These are phyloP conservation scores for Collariella sp. DNA, from an alignment of 495 filamentous ascomycete genomes.

Conservation along the genomic window DNA sequence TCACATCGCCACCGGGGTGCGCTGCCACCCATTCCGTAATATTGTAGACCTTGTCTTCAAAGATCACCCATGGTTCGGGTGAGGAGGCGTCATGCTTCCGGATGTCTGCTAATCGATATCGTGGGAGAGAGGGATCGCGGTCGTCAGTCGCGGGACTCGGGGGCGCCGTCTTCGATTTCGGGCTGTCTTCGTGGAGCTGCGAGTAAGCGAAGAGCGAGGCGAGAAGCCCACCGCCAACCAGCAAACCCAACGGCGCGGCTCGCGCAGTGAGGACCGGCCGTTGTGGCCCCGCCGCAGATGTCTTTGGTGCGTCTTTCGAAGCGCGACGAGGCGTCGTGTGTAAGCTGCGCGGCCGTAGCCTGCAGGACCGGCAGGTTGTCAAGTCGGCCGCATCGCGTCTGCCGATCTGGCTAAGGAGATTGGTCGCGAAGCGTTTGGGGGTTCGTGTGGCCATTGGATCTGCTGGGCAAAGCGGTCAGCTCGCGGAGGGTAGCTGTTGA, in stretches of 20 bases:
- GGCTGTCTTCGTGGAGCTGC: slow-evolving; percentile 10
- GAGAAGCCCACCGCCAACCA: slow-evolving; percentile 21
- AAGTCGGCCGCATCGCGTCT: not conserved
- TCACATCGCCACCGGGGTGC: slow-evolving; percentile 55
- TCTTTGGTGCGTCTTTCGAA: not conserved
- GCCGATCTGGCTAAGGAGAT: not conserved
- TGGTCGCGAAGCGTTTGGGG: not conserved
- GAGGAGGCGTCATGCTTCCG: slow-evolving; percentile 41
- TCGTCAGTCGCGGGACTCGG: slow-evolving; percentile 13
- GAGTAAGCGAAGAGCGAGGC: slow-evolving; percentile 16
- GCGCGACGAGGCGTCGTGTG: slow-evolving; percentile 1
- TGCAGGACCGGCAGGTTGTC: not conserved
- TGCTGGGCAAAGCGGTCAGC: not conserved
- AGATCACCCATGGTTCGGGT: slow-evolving; percentile 42
- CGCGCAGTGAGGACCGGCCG: slow-evolving; percentile 5
- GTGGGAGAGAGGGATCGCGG: slow-evolving; percentile 32
- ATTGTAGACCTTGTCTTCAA: slow-evolving; percentile 48
- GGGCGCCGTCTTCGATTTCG: not conserved
- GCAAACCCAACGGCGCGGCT: slow-evolving; percentile 14
- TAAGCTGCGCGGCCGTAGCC: slow-evolving; percentile 3
- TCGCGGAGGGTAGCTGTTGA: not conserved
- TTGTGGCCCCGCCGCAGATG: not conserved
- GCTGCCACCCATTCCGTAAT: slow-evolving; percentile 50
- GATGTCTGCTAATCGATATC: slow-evolving; percentile 42
- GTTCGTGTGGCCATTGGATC: slow-evolving; percentile 10